Conservation (phyloP, 148 eudicot genomes). For the Fallopia convolvulus region DNA sequence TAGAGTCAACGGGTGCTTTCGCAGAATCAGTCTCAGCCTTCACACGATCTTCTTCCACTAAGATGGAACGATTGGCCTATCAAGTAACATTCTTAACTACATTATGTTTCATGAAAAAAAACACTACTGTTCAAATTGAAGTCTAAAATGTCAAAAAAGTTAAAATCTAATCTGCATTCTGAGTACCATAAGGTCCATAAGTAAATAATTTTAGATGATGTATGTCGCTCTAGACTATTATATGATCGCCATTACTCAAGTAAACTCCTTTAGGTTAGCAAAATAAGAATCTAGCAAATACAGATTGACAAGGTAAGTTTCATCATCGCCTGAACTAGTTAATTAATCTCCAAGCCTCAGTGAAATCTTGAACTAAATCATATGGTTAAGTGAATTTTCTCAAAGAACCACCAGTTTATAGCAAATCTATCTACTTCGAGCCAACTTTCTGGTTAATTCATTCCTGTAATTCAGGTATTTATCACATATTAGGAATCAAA, state of each 20-base stretch:
- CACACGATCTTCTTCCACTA: conserved; percentile 81
- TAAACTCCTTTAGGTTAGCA: neutral
- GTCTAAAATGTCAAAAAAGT: neutral
- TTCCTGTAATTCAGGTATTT: neutral
- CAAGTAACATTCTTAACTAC: conserved; percentile 17
- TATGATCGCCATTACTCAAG: neutral
- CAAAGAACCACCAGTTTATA: neutral
- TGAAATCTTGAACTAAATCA: no score
- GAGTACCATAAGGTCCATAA: neutral
- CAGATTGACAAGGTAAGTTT: neutral
- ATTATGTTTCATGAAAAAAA: conserved; percentile 8
- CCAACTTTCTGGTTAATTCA: neutral
- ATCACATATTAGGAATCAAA: neutral
- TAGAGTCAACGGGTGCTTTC: conserved; percentile 89
- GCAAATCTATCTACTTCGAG: neutral
- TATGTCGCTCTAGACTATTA: neutral
- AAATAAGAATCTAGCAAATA: neutral
- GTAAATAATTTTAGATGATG: neutral
- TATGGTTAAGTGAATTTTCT: neutral
- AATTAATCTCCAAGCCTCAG: neutral
- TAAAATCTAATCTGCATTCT: neutral
- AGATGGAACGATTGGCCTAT: conserved; percentile 85
- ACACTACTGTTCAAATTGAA: neutral
- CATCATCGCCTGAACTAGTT: neutral
- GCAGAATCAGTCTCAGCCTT: conserved; percentile 86